Percentiles rank a stretch among this genome's conserved stretches.
Conservation (phyloP, 2,329 filamentous ascomycete species). For the Trichoderma citrinoviride region DNA sequence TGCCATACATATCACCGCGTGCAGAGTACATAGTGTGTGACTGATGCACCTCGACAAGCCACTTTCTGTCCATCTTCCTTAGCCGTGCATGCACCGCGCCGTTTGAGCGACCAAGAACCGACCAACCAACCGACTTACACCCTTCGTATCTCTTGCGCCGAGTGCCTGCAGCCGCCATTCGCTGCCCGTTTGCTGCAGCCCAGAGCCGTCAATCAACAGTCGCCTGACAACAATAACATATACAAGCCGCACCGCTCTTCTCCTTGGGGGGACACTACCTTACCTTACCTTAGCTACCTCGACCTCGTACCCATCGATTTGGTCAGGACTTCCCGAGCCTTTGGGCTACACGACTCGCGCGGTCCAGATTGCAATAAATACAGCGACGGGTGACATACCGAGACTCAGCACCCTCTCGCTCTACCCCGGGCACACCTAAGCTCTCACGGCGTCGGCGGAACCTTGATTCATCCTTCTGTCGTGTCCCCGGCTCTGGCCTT, state of each 20-base stretch:
- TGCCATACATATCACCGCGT: neutral
- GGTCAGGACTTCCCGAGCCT: neutral
- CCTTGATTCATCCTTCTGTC: neutral
- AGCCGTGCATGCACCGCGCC: constrained; percentile 19
- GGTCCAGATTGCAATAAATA: constrained; percentile 6
- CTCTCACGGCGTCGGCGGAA: neutral
- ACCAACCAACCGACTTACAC: constrained; percentile 26
- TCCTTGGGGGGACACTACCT: neutral
- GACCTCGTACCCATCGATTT: neutral
- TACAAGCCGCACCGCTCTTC: constrained; percentile 9
- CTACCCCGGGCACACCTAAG: neutral
- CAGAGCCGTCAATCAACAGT: constrained; percentile 10
- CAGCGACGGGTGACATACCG: constrained; percentile 4
- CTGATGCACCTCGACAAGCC: constrained; percentile 8
- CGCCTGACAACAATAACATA: constrained; percentile 17
- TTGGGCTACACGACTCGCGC: constrained; percentile 12
- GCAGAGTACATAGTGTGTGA: constrained; percentile 1
- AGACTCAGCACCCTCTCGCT: constrained; percentile 3
- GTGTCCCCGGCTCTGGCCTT: neutral
- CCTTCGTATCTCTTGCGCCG: constrained; percentile 13
- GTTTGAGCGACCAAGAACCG: constrained; percentile 13
- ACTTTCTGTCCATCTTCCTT: constrained; percentile 7
- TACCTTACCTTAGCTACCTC: too few species aligned
- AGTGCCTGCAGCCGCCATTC: constrained; percentile 1
- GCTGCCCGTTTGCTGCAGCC: constrained; percentile 16